Evolutionary conservation across 371 early-diverging fungal genomes (phyloP), one percentile per base, ranked within the genome.

Genomic region (Umbelopsis sp.): DNA sequence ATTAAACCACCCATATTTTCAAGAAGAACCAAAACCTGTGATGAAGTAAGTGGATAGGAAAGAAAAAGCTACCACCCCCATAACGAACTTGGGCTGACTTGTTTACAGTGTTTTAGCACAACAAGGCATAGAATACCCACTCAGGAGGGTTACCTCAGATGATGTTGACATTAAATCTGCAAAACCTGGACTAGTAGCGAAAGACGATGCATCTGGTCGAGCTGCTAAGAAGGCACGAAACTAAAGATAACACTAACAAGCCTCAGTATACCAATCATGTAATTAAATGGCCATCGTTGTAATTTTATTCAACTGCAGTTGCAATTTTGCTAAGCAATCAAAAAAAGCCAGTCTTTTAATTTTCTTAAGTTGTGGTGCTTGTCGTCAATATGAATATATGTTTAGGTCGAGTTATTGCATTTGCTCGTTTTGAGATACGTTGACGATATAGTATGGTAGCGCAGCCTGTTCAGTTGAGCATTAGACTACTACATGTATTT

Each of bases 1-100:
- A 4, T 77, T 99, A 35, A 83, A 84, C 20, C 96, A 97, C 73
- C 87, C 92, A 22, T 99, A 97, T 70, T 99, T 99, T 69, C 78
- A 83, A 65, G 95, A 95, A 66, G 95, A 95, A n/a, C 96, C 97
- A 3, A 82, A 80, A 51, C 95, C 96, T 2, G 75, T 84, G 11
- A 79, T 86, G 78, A 88, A 89, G 93, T 93, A 86, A 76, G 86
- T 72, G 32, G 29, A 29, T 41, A 7, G 7, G 12, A 41, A 41
- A 41, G 44, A 11, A n/a, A 11, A 53, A 18, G 9, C 14, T 44
- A 32, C 38, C 14, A 1, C 53, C 24, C 24, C 16, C 37, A 12
- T 10, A 50, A 46, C 38, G 37, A 52, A 63, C 41, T 38, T 4
- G 10, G 10, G 8, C 65, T 66, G 29, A 57, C 57, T 10, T 2